Base-by-base conservation (phyloP, 2,329 filamentous ascomycete genomes). In the Alternaria atra region DNA sequence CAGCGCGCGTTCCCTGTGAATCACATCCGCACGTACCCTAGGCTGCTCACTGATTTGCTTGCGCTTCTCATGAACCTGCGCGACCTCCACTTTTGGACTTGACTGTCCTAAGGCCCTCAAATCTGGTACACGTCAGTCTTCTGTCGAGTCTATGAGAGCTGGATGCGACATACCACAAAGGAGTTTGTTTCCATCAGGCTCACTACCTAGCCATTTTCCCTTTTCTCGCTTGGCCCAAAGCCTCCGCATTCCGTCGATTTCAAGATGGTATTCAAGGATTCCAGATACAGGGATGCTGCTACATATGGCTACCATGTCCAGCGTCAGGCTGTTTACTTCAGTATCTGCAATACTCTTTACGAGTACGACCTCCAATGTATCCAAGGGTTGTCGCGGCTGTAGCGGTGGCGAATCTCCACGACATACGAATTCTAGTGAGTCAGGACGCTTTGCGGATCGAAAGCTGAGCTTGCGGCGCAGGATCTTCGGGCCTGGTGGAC, bases 181-280 rank as follows among this genome's bases (percentile, higher is more conserved):
- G n/a, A 74, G 60, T 30, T 59, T 65, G 6, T 46, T 42, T 0
- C 66, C 70, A 46, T 72, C 68, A 10, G 72, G 72, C 55, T 71
- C 70, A 40, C 65, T 58, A 1, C 69, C 70, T 42, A 64, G 48
- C 72, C 72, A 74, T 25, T 42, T 55, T 35, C 68, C 69, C 20
- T 60, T 55, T 20, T 64, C 51, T 32, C 71, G 70, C 17, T 61
- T 73, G 10, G 70, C 70, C 69, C 70, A 74, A 1, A 68, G 46
- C n/a, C 63, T 59, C 23, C 63, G 62, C 39, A 65, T 61, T 9
- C 58, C 68, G 35, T 69, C 64, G 8, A 74, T 61, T 58, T 74
- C 70, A 6, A 74, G 61, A 35, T 60, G 64, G 32, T 73, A 72
- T 15, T 64, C 66, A 4, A 65, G 66, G n/a, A 56, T 65, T 2